Base-by-base conservation (phyloP, 2,329 filamentous ascomycete genomes). In the Cercospora zeina region DNA sequence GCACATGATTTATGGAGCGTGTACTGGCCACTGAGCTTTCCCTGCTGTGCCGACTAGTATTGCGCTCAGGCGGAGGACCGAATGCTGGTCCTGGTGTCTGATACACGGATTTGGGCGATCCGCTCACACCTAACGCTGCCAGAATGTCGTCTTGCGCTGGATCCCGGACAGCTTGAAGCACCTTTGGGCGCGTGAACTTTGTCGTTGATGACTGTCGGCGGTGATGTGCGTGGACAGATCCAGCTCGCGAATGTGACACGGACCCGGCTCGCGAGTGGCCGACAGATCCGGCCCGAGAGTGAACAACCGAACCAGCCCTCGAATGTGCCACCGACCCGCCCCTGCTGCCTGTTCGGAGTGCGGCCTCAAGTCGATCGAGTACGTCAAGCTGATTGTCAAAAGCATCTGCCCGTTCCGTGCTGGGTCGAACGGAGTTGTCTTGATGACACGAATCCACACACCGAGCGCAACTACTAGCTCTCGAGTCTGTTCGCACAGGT, bases 31-130 rank as follows among this genome's bases (percentile, higher is more conserved):
- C 31, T 10, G 65, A 67, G 21, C 53, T 65, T 4, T 59, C 59
- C 24, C 67, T 60, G 55, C 67, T 68, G 36, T 66, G 57, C 4
- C 30, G 31, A 19, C 36, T 47, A 31, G 54, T 56, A 6, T 54
- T 47, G 9, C 54, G 49, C 9, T 65, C 61, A 1, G 67, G 67
- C 5, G 69, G 68, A n/a, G 73, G 69, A 1, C 71, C 72, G 54
- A 73, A 69, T 3, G 74, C 75, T 31, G 75, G 75, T 27, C 74
- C 74, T 21, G 75, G 75, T 16, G 75, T 76, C 60, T 74, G 67
- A 61, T 74, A 76, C 31, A 76, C 73, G 16, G 70, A 62, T 62
- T 74, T 75, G 6, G 75, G 73, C 14, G 72, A 73, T 21, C 75
- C 75, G 24, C 72, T 74, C 9, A 77, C 75, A 11, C 75, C 75